A percentile compares a stretch with the other conserved stretches of the same genome.
Evolutionary conservation across 768 basidiomycete genomes (phyloP).

Genomic region (Termitomyces heimii): DNA sequence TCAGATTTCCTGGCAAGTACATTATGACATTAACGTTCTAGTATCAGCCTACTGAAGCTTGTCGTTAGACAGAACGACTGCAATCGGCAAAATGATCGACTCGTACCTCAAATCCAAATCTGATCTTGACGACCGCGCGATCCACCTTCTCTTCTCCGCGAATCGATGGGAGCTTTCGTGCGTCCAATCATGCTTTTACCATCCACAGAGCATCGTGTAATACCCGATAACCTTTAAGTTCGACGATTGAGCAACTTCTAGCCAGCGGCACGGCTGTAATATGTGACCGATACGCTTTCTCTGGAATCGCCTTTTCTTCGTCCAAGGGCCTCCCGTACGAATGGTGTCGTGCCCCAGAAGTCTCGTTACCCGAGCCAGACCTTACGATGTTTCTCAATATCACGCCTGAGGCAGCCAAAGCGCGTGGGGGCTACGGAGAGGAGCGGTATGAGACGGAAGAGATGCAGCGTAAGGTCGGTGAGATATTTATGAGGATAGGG

Average conservation of each 20-base stretch:
- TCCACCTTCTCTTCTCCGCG: conserved; percentile 93
- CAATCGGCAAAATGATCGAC: conserved; percentile 92
- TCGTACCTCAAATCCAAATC: conserved; percentile 78
- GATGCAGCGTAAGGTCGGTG: conserved; percentile 61
- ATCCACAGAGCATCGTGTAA: background rate
- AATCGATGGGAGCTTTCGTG: conserved; percentile 96
- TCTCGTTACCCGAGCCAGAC: conserved; percentile 87
- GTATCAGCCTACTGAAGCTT: background rate
- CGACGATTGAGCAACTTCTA: conserved; percentile 56
- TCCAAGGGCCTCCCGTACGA: conserved; percentile 64
- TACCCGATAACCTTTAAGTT: conserved; percentile 26
- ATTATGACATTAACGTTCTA: background rate
- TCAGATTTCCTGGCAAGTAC: conserved; percentile 86
- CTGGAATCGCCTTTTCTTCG: conserved; percentile 85
- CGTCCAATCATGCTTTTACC: background rate
- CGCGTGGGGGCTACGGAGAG: conserved; percentile 76
- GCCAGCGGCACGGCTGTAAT: conserved; percentile 65
- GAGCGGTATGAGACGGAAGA: conserved; percentile 85
- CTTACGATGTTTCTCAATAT: conserved; percentile 85
- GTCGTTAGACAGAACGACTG: conserved; percentile 75
- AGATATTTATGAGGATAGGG: conserved; percentile 52
- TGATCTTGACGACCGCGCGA: conserved; percentile 86
- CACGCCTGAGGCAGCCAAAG: conserved; percentile 57
- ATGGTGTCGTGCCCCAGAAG: conserved; percentile 86
- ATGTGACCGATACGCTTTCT: conserved; percentile 95